A percentile compares a stretch with the other conserved stretches of the same genome.
These are phyloP conservation scores for Curvularia spicifera DNA, from an alignment of 2,329 filamentous ascomycete species.

Conservation along the genomic window DNA sequence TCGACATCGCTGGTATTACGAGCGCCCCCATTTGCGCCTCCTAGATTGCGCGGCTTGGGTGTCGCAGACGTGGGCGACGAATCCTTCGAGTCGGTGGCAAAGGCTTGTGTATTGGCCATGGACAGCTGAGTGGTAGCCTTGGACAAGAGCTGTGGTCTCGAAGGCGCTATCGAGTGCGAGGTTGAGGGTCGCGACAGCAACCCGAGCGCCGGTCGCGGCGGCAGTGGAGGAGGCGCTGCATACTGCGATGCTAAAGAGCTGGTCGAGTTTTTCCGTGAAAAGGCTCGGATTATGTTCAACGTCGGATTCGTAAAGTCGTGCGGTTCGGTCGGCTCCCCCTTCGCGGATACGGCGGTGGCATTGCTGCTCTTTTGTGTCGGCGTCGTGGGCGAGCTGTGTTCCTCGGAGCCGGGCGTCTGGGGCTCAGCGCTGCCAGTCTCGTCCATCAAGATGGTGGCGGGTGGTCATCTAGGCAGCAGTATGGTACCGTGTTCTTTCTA, in stretches of 20 bases:
- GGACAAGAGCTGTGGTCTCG: constrained; percentile 57
- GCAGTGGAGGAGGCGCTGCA: constrained; percentile 62
- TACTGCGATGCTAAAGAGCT: constrained; percentile 47
- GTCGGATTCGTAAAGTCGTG: constrained; percentile 46
- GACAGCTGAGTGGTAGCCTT: constrained; percentile 86
- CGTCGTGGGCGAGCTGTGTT: constrained; percentile 31
- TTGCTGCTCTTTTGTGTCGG: constrained; percentile 49
- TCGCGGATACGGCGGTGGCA: constrained; percentile 23
- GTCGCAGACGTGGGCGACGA: constrained; percentile 36
- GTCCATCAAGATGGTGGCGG: constrained; percentile 32
- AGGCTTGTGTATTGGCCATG: constrained; percentile 76
- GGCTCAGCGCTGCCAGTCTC: constrained; percentile 38
- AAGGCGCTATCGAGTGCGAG: constrained; percentile 51
- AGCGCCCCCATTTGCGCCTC: constrained; percentile 49
- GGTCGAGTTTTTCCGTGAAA: constrained; percentile 35
- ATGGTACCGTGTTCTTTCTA: constrained; percentile 1
- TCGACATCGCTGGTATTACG: constrained; percentile 63
- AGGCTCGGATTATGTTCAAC: constrained; percentile 39
- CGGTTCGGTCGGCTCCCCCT: constrained; percentile 32
- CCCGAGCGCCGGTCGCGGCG: constrained; percentile 57
- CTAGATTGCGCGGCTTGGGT: constrained; percentile 50
- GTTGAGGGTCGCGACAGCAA: constrained; percentile 48
- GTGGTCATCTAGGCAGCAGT: constrained; percentile 29
- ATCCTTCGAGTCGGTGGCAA: constrained; percentile 61
- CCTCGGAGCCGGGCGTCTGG: constrained; percentile 23